These are phyloP conservation scores for Phoma herbarum DNA, from an alignment of 2,329 filamentous ascomycete species.

Conservation along the genomic window DNA sequence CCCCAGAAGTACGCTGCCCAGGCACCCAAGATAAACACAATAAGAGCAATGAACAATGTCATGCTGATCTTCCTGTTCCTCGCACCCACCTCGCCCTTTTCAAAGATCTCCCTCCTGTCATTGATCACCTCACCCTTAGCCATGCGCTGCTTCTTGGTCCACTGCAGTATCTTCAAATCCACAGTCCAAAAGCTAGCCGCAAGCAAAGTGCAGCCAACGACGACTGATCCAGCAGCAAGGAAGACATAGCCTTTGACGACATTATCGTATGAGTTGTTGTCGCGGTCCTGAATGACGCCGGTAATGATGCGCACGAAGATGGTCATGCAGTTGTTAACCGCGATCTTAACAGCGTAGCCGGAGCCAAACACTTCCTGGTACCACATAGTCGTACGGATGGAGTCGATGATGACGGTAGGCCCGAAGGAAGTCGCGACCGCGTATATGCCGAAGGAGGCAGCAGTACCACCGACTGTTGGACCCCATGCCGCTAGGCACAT, in stretches of 20 bases:
- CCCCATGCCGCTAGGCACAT: conserved; percentile 66
- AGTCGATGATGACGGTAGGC: conserved; percentile 67
- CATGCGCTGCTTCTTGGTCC: conserved; percentile 65
- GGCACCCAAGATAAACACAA: conserved; percentile 60
- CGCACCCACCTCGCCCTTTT: conserved; percentile 39
- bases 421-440: conserved; percentile 65
- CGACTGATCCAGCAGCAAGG: conserved; percentile 60
- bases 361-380: conserved; percentile 68
- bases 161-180: conserved; percentile 63
- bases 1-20: conserved; percentile 70
- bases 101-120: conserved; percentile 54
- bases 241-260: conserved; percentile 66
- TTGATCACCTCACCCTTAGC: conserved; percentile 56
- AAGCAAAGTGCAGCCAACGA: conserved; percentile 56
- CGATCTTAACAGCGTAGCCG: conserved; percentile 68
- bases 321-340: conserved; percentile 70
- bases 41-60: conserved; percentile 55
- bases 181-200: conserved; percentile 51
- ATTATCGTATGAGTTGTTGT: conserved; percentile 64
- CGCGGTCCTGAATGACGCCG: conserved; percentile 66
- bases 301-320: conserved; percentile 67
- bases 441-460: conserved; percentile 67
- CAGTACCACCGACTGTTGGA: conserved; percentile 60
- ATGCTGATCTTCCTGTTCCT: conserved; percentile 54
- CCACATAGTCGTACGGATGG: conserved; percentile 68